A percentile compares a stretch with the other conserved stretches of the same genome.
These are phyloP conservation scores for Tylopilus microsporus DNA, from an alignment of 1,284 basidiomycete genomes.

Conservation along the genomic window DNA sequence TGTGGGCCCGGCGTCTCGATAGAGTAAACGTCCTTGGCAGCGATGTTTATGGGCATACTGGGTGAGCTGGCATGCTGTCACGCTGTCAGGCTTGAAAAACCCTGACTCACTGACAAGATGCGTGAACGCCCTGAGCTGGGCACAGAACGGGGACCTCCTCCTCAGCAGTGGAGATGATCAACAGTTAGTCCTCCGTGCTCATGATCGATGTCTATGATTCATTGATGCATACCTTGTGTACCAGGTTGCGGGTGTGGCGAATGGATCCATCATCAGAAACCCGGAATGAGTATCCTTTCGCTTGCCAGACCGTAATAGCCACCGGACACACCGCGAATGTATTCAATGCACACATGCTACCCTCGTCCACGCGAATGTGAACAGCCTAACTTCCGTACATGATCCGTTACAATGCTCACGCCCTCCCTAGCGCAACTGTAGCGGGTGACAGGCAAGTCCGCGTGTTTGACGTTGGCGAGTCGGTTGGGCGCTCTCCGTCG, in stretches of 20 bases:
- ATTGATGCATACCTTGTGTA: slow-evolving; percentile 13
- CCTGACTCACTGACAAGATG: slow-evolving; percentile 43
- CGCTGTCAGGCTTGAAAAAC: neutral
- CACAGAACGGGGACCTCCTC: slow-evolving; percentile 65
- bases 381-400: slow-evolving; percentile 18
- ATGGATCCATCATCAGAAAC: slow-evolving; percentile 38
- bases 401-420: slow-evolving; percentile 6
- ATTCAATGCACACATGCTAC: slow-evolving; percentile 82
- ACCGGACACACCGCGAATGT: slow-evolving; percentile 87
- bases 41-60: slow-evolving; percentile 56
- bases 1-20: slow-evolving; percentile 37
- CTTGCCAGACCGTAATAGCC: slow-evolving; percentile 56
- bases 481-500: slow-evolving; percentile 35
- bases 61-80: slow-evolving; percentile 38
- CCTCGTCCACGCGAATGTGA: slow-evolving; percentile 65
- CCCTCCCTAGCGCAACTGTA: slow-evolving; percentile 55
- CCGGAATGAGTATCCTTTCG: slow-evolving; percentile 51
- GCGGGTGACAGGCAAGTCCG: slow-evolving; percentile 79
- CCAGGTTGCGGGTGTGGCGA: slow-evolving; percentile 66
- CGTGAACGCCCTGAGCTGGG: slow-evolving; percentile 85
- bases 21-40: slow-evolving; percentile 63
- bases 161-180: slow-evolving; percentile 82
- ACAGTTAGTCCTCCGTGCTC: slow-evolving; percentile 48
- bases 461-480: slow-evolving; percentile 70
- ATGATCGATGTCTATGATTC: slow-evolving; percentile 23